Conservation (phyloP, 1,139 yeast species). For the Kodamaea alishanica region DNA sequence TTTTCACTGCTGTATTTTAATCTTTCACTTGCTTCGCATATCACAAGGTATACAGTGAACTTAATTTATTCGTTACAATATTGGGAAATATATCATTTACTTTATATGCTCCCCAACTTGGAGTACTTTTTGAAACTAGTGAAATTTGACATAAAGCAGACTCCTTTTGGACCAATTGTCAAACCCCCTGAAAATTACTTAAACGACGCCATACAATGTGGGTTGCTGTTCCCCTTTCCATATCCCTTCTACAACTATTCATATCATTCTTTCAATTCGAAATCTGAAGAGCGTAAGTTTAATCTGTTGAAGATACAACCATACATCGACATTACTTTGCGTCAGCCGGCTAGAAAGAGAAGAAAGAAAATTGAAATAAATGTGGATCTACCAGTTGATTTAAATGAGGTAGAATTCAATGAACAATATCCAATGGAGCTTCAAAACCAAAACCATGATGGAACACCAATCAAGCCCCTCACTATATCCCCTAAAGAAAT, state of each 20-base stretch:
- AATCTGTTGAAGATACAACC: constrained; percentile 29
- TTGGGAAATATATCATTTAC: constrained; percentile 46
- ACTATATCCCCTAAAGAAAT: no score
- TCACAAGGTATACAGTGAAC: constrained; percentile 39
- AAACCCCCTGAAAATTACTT: constrained; percentile 41
- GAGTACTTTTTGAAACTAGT: constrained; percentile 32
- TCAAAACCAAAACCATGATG: no score
- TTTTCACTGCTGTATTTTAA: constrained; percentile 37
- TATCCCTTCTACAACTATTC: constrained; percentile 47
- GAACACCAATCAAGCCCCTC: no score
- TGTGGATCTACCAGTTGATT: neutral
- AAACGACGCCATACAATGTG: constrained; percentile 36
- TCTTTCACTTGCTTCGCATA: constrained; percentile 34
- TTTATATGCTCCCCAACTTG: constrained; percentile 32
- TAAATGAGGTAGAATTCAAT: constrained; percentile 4
- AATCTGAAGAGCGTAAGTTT: constrained; percentile 27
- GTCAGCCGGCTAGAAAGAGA: constrained; percentile 6
- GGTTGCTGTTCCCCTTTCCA: constrained; percentile 46
- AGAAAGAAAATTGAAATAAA: constrained; percentile 2
- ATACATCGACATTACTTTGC: constrained; percentile 36
- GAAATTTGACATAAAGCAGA: constrained; percentile 35
- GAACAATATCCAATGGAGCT: neutral
- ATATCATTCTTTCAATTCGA: constrained; percentile 37
- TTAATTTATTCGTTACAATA: constrained; percentile 38
- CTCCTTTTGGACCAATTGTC: constrained; percentile 40